A percentile compares a stretch with the other conserved stretches of the same genome.
Conservation (phyloP, 768 basidiomycete species). For the Pulveroboletus sp. region DNA sequence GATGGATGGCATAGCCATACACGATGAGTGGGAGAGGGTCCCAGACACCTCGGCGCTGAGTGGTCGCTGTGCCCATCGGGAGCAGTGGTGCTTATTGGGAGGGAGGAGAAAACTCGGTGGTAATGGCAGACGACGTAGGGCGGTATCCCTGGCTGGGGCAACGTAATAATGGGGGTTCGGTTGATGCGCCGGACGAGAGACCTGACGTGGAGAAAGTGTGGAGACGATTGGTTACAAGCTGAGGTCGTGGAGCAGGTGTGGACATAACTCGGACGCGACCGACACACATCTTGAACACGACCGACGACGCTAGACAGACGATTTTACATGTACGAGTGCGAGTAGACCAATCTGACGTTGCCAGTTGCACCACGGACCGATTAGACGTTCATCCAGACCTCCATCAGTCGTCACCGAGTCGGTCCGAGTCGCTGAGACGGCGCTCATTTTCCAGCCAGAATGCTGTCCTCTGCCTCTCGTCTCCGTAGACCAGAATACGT, state of each 20-base stretch:
- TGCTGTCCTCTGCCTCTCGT: conserved; percentile 22
- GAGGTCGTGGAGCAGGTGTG: too few relatives aligned
- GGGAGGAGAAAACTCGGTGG: neutral
- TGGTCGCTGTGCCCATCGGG: conserved; percentile 18
- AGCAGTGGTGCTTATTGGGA: too few relatives aligned
- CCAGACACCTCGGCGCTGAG: conserved; percentile 46
- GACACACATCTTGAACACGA: neutral
- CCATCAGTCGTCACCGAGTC: too few relatives aligned
- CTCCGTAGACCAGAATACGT: conserved; percentile 22
- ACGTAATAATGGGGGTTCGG: neutral
- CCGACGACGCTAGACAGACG: neutral
- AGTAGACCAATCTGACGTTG: neutral
- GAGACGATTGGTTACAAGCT: neutral
- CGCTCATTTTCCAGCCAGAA: neutral
- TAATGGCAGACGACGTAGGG: neutral
- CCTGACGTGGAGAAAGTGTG: neutral
- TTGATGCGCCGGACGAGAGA: neutral
- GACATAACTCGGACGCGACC: neutral
- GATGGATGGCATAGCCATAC: conserved; percentile 90
- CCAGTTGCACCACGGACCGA: neutral
- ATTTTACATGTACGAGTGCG: neutral
- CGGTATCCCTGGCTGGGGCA: neutral
- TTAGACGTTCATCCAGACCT: neutral
- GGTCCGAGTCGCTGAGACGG: neutral
- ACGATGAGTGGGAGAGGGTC: conserved; percentile 68